Evolutionary conservation across 1,284 basidiomycete species (phyloP).

Genomic region (Gymnopus androsaceus): DNA sequence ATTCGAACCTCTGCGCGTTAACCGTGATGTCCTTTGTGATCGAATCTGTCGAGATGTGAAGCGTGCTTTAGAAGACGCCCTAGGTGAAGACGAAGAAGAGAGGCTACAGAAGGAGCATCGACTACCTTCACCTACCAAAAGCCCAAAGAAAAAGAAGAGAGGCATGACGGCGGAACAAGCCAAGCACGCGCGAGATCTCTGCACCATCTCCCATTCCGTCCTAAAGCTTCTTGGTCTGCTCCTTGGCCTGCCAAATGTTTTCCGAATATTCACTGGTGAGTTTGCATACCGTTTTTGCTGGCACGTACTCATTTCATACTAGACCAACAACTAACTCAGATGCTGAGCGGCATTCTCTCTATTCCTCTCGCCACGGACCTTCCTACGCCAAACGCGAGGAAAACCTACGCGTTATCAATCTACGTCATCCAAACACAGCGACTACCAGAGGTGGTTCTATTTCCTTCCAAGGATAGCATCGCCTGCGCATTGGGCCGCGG

Average conservation of each 20-base stretch:
- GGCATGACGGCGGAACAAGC: conserved; percentile 76
- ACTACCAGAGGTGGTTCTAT: conserved; percentile 59
- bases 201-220: conserved; percentile 66
- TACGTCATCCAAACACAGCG: conserved; percentile 71
- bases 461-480: conserved; percentile 62
- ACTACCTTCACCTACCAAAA: conserved; percentile 48
- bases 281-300: conserved; percentile 17
- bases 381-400: conserved; percentile 79
- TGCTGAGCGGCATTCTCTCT: conserved; percentile 63
- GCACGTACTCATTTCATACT: conserved; percentile 3
- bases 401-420: conserved; percentile 75
- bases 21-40: conserved; percentile 49
- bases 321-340: conserved; percentile 60
- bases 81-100: conserved; percentile 29
- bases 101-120: conserved; percentile 14
- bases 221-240: conserved; percentile 62
- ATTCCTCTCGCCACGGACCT: conserved; percentile 68
- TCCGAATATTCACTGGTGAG: conserved; percentile 63
- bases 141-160: conserved; percentile 55
- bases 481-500: conserved; percentile 69
- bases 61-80: conserved; percentile 61
- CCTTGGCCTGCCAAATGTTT: conserved; percentile 59
- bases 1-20: conserved; percentile 64
- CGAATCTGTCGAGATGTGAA: conserved; percentile 65
- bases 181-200: conserved; percentile 75